Evolutionary conservation across 2,329 filamentous ascomycete species (phyloP).

Genomic region (Reticulascus tulasneorum): DNA sequence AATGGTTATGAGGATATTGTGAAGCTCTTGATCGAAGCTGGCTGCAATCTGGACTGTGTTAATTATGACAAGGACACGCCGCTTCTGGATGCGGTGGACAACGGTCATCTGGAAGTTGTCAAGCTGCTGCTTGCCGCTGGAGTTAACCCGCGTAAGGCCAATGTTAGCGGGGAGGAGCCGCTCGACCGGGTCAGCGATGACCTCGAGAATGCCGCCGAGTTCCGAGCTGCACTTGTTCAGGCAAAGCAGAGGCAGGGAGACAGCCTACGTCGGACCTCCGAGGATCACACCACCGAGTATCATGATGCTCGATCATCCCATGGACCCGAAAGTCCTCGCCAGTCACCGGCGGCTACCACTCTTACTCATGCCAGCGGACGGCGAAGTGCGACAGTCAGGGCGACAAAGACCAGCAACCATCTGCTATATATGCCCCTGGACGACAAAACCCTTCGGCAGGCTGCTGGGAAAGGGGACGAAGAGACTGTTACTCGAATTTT

Average conservation of each 20-base stretch:
- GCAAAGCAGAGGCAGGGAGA: constrained; percentile 53
- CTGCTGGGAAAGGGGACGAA: constrained; percentile 57
- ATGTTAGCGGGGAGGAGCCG: constrained; percentile 89
- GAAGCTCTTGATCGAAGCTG: constrained; percentile 76
- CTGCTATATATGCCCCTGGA: constrained; percentile 60
- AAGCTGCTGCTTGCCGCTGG: constrained; percentile 78
- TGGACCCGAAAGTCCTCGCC: constrained; percentile 54
- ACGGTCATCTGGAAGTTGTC: constrained; percentile 86
- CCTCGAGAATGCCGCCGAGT: constrained; percentile 73
- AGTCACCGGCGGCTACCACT: constrained; percentile 45
- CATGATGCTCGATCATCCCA: constrained; percentile 48
- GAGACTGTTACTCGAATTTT: constrained; percentile 59
- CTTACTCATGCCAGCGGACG: constrained; percentile 35
- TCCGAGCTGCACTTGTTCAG: constrained; percentile 63
- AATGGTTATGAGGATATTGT: constrained; percentile 86
- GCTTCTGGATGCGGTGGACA: constrained; percentile 92
- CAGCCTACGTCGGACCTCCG: constrained; percentile 47
- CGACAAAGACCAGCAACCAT: constrained; percentile 62
- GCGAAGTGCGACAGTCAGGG: constrained; percentile 51
- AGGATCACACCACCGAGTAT: constrained; percentile 49
- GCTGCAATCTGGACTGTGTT: constrained; percentile 76
- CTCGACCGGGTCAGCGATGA: constrained; percentile 77
- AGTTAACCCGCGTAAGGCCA: constrained; percentile 86
- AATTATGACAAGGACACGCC: constrained; percentile 87
- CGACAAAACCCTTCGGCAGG: constrained; percentile 56